Evolutionary conservation across 164 flowering plant species (phyloP), one percentile per base, ranked within the genome.

Genomic region (Umbellularia californica): DNA sequence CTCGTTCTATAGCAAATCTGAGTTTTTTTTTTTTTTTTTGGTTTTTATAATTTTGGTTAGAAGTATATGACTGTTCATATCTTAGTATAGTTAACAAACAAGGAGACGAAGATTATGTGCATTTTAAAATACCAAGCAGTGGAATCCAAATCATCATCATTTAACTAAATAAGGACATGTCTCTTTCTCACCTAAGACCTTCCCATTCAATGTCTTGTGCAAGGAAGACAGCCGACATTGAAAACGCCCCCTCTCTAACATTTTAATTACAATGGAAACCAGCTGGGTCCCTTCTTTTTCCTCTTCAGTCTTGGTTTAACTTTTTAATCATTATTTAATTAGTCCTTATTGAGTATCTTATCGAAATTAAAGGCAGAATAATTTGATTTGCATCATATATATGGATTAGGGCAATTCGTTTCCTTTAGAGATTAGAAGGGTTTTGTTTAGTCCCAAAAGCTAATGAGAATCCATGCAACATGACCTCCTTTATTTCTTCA

Each of bases 381-480:
- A 77, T 69, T 28, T 35, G 69, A 73, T 50, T 69, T 73, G 73
- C 70, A 73, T 62, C 79, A 73, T 65, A 25, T 65, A 41, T 27
- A 69, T 22, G 73, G 65, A 72, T 50, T 69, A 60, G 47, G 0
- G 41, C 27, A 25, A 47, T 76, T 76, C 11, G 25, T 41, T 20
- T 35, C 35, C 24, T 58, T 71, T 17, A 33, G 64, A 62, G 71
- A 63, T n/a, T 22, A 55, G 50, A 30, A 63, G 9, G 35, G 74
- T 12, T 60, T 71, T 24, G 20, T 70, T 74, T 58, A 80, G 58
- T 64, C 82, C 75, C 35, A 28, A 77, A 80, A 77, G 79, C 66
- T 77, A 47, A 75, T 75, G 77, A 73, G 74, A 77, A 74, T 62
- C 65, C 79, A 28, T 47, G 68, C 71, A 77, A 72, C 65, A 50